Percentiles rank a stretch among this genome's conserved stretches.
These are phyloP conservation scores for Scheffersomyces titani DNA, from an alignment of 1,139 yeast species.

Conservation along the genomic window DNA sequence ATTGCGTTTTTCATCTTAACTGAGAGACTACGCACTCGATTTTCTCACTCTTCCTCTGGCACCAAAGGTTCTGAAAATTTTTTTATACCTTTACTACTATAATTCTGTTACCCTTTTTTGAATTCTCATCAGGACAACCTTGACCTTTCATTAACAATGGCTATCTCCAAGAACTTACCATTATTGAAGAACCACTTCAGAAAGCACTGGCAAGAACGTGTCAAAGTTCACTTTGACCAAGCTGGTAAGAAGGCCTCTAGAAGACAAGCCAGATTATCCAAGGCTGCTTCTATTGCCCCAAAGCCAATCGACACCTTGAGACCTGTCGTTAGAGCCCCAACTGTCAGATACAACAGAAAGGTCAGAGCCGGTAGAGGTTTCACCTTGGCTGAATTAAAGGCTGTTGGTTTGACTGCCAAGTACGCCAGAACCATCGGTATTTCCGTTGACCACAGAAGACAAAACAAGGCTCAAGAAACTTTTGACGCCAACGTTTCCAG, in stretches of 20 bases:
- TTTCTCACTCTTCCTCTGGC: not conserved
- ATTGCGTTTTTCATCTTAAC: not conserved
- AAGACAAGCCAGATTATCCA: slow-evolving; percentile 90
- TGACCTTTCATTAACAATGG: slow-evolving; percentile 46
- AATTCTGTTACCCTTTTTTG: not conserved
- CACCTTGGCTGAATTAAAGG: slow-evolving; percentile 97
- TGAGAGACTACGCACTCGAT: not conserved
- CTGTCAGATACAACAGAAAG: slow-evolving; percentile 98
- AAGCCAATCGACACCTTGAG: slow-evolving; percentile 95
- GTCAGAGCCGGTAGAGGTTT: slow-evolving; percentile 99
- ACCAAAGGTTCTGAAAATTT: slow-evolving; percentile 1
- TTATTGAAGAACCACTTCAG: slow-evolving; percentile 95
- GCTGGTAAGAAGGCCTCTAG: slow-evolving; percentile 98
- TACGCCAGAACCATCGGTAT: slow-evolving; percentile 98
- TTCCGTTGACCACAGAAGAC: slow-evolving; percentile 99
- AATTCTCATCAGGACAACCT: slow-evolving; percentile 6
- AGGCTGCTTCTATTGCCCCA: slow-evolving; percentile 97
- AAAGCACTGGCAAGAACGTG: slow-evolving; percentile 99
- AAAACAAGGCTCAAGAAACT: slow-evolving; percentile 96
- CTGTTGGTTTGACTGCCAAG: slow-evolving; percentile 93
- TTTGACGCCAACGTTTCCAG: slow-evolving; percentile 94
- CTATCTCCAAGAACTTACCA: slow-evolving; percentile 97
- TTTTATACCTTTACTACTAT: not conserved
- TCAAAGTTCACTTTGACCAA: slow-evolving; percentile 98
- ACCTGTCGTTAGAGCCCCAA: slow-evolving; percentile 98